Evolutionary conservation across 108 stramenopile genomes (phyloP).

Genomic region (Nannochloropsis salina): DNA sequence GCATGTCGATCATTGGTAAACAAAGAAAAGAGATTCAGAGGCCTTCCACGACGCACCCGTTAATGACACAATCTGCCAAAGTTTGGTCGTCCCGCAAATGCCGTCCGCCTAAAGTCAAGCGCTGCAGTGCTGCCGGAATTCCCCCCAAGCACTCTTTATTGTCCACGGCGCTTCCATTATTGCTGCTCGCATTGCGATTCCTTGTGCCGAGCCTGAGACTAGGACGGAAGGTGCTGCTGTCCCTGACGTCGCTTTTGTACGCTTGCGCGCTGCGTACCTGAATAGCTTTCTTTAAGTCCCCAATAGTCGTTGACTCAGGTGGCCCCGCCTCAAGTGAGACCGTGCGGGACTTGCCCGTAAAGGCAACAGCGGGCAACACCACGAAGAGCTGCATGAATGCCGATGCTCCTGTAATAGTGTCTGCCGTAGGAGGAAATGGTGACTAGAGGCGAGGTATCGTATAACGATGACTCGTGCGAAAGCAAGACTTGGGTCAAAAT

Average conservation of each 20-base stretch:
- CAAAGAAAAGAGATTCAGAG: background rate
- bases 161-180: background rate
- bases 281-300: background rate
- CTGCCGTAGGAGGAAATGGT: too few species aligned
- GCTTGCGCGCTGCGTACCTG: background rate
- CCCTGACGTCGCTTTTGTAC: background rate
- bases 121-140: constrained; percentile 37
- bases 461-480: too few species aligned
- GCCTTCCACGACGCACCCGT: constrained; percentile 29
- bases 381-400: background rate
- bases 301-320: background rate
- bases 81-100: constrained; percentile 24
- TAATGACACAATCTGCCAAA: constrained; percentile 22
- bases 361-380: constrained; percentile 2
- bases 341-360: background rate
- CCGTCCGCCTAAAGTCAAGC: constrained; percentile 34
- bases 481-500: too few species aligned
- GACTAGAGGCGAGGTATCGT: too few species aligned
- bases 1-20: too few species aligned
- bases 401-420: too few species aligned
- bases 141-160: background rate
- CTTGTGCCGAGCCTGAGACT: too few species aligned
- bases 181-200: background rate
- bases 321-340: background rate
- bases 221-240: background rate